Conservation (phyloP, 2,329 filamentous ascomycete species). For the Ophiostoma piceae region DNA sequence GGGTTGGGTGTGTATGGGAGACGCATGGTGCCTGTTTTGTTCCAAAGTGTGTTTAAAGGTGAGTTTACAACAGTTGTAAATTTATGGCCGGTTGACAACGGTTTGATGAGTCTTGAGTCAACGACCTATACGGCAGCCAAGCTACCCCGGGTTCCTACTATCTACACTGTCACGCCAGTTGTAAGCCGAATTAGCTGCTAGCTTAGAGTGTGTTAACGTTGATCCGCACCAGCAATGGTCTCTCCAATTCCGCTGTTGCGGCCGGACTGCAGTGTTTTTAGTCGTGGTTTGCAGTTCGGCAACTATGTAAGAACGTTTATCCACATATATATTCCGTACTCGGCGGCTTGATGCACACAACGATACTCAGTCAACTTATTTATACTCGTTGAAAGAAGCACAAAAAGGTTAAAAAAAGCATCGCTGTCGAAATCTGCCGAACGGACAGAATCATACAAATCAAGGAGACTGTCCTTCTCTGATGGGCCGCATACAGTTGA, state of each 20-base stretch:
- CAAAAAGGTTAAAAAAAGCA: no score
- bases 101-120: not conserved
- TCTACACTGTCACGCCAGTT: not conserved
- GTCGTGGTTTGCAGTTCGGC: not conserved
- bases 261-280: not conserved
- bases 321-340: constrained; percentile 8
- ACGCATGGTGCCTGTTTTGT: constrained; percentile 48
- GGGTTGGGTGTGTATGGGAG: constrained; percentile 59
- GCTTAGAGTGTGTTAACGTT: not conserved
- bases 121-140: not conserved
- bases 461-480: not conserved
- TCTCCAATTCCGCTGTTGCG: not conserved
- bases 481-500: not conserved
- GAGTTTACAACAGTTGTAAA: not conserved
- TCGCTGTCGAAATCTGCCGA: no score
- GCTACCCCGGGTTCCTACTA: not conserved
- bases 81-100: not conserved
- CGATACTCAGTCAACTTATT: no score
- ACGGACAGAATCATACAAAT: no score
- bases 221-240: not conserved
- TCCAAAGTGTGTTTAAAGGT: not conserved
- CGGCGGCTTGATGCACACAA: no score
- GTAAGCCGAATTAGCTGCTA: not conserved
- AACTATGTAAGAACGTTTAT: constrained; percentile 7
- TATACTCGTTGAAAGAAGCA: no score